Base-by-base conservation (phyloP, 208 protist genomes). In the Crithidia bombi region DNA sequence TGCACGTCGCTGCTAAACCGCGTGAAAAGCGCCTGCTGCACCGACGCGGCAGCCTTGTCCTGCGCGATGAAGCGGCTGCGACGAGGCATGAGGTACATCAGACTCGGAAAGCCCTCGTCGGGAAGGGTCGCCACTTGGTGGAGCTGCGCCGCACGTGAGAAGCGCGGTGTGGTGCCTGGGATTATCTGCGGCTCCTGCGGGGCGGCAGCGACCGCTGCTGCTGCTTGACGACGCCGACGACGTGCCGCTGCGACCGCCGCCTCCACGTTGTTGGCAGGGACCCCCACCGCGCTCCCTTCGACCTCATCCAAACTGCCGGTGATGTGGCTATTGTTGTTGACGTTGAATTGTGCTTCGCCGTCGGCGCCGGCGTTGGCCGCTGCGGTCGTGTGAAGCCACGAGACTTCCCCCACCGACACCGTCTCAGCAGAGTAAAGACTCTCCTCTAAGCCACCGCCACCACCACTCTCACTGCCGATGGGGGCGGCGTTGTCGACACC, bases 71-170 rank as follows among this genome's bases (percentile, higher is more conserved):
- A 77, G 64, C 64, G 71, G 59, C 59, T 71, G 44, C 73, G 65
- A 21, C 70, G 78, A 3, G 78, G 78, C 51, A 87, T 54, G 0
- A 87, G 61, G 69, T 82, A 83, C 26, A 84, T 68, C 17, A 87
- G 49, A 23, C 62, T 75, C 4, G 78, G 78, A 55, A 87, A 81
- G 43, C 82, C 82, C n/a, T 87, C 82, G 23, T 70, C 75, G 2
- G 82, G 82, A 0, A 76, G 56, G 6, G 71, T 72, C 4, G 82
- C 82, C 25, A 82, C 56, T 51, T 79, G 72, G n/a, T 75, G 78
- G 21, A 73, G 69, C 55, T 77, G 64, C 35, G 63, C 63, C 17
- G 63, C 65, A 10, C 57, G 71, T 15, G 71, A 77, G 33, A 77
- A 71, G 47, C 65, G 49, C 26, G 44, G 57, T 32, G 49, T 46